A percentile compares a stretch with the other conserved stretches of the same genome.
Conservation (phyloP, 129 eudicot genomes). For the carrot (Daucus carota) region DNA sequence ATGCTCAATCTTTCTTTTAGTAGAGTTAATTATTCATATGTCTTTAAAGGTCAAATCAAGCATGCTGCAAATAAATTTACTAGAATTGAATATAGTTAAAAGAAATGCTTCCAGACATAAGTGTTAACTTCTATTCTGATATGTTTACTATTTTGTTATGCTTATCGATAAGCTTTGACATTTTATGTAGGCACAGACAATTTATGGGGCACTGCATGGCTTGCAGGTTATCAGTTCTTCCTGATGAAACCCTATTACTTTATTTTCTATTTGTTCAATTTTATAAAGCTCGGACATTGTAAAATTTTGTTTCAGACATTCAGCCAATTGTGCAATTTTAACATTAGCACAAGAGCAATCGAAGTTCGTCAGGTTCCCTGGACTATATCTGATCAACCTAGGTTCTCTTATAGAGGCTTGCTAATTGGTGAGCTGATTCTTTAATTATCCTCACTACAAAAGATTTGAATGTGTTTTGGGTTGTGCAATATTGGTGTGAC, state of each 20-base stretch:
- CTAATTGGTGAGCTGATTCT: slow-evolving; percentile 63
- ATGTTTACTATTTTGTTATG: neutral
- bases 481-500: neutral
- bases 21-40: neutral
- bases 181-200: slow-evolving; percentile 69
- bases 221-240: slow-evolving; percentile 51
- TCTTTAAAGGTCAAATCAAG: neutral
- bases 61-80: neutral
- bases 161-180: slow-evolving; percentile 1
- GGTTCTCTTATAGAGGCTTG: slow-evolving; percentile 87
- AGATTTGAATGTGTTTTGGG: neutral
- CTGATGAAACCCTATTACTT: slow-evolving; percentile 1
- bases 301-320: slow-evolving; percentile 58
- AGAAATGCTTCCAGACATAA: neutral
- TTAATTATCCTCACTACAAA: neutral
- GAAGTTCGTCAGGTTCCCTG: slow-evolving; percentile 65
- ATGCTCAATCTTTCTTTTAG: neutral
- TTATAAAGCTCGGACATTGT: neutral
- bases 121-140: neutral
- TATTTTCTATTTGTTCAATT: neutral
- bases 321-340: slow-evolving; percentile 74
- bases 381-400: slow-evolving; percentile 68
- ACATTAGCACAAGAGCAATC: slow-evolving; percentile 50
- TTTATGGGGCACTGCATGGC: slow-evolving; percentile 95
- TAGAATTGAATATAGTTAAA: neutral